Percentiles rank a stretch among this genome's conserved stretches.
Conservation (phyloP, 768 basidiomycete genomes). For the Leccinum variicolor region DNA sequence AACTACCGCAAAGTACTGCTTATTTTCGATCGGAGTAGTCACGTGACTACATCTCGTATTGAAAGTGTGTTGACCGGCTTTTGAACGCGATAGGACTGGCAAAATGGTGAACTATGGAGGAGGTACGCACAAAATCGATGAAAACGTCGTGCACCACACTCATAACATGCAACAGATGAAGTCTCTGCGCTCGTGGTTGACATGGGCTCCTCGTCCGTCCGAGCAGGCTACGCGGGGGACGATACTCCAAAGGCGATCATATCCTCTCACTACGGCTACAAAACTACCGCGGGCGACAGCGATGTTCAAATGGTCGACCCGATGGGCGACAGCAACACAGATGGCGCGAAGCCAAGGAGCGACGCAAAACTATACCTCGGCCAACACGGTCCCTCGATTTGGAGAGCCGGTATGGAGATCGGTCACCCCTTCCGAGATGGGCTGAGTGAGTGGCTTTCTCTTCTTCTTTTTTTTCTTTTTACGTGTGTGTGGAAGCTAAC, state of each 20-base stretch:
- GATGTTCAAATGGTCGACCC: conserved; percentile 42
- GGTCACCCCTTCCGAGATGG: conserved; percentile 82
- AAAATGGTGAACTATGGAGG: conserved; percentile 85
- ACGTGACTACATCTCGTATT: conserved; percentile 7
- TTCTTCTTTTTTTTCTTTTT: not conserved
- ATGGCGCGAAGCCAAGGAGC: conserved; percentile 36
- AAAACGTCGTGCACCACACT: not conserved
- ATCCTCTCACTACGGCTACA: conserved; percentile 85
- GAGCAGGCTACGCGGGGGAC: conserved; percentile 97
- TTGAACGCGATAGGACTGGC: not conserved
- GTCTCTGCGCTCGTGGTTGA: conserved; percentile 97
- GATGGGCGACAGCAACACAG: conserved; percentile 29
- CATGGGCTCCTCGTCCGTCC: conserved; percentile 84
- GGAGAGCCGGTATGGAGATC: conserved; percentile 88
- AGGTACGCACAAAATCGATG: conserved; percentile 45
- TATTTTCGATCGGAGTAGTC: not conserved
- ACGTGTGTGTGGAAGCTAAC: conserved; percentile 1
- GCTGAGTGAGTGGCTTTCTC: conserved; percentile 54
- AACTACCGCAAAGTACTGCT: not conserved
- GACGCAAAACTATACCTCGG: conserved; percentile 72
- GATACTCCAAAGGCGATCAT: conserved; percentile 92
- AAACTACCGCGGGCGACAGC: conserved; percentile 33
- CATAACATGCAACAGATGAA: conserved; percentile 60
- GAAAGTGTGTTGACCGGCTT: not conserved
- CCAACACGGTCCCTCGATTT: conserved; percentile 84